Evolutionary conservation across 305 asterid genomes (phyloP), one percentile per base, ranked within the genome.

Genomic region (Solanum hybrid): DNA sequence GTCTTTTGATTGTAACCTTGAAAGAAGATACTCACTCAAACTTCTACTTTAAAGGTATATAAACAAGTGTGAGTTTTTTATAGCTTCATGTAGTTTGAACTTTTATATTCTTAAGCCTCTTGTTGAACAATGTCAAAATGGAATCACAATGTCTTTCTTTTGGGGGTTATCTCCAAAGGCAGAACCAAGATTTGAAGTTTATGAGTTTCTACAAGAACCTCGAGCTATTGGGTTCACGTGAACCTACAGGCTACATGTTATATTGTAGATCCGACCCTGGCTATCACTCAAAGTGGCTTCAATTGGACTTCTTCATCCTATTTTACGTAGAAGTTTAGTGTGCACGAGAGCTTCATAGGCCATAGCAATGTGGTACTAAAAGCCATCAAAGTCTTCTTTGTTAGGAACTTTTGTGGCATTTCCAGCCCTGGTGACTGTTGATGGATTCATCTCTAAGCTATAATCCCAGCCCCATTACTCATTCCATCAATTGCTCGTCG

Each of bases 11-110:
- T 46, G 64, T 46, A 81, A 78, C 31, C 87, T 79, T 69, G 36
- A 46, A 85, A 32, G 77, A 85, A 60, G 88, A 60, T 64, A 32
- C n/a, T 85, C 88, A 60, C 88, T 85, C 88, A 85, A 84, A 84
- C 75, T 51, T 84, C 22, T 56, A 84, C 87, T 84, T 51, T 51
- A 84, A 85, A 85, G 88, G 88, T 85, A 85, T 32, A 85, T 85
- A 56, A 84, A 60, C 88, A 60, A 85, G 88, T 60, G 77, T 34
- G 88, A 60, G 32, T 12, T 32, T 32, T 60, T 56, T 85, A 32
- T 32, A 60, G 88, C 88, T 56, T 85, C 76, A 22, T 51, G 75
- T 5, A 27, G 73, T 7, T 46, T 29, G 27, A 36, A 14, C 69
- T 40, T 46, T 46, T 81, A 38, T 40, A 26, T 42, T 27, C 26